Conservation (phyloP, 140 eudicot species). For the Artemisia princeps region DNA sequence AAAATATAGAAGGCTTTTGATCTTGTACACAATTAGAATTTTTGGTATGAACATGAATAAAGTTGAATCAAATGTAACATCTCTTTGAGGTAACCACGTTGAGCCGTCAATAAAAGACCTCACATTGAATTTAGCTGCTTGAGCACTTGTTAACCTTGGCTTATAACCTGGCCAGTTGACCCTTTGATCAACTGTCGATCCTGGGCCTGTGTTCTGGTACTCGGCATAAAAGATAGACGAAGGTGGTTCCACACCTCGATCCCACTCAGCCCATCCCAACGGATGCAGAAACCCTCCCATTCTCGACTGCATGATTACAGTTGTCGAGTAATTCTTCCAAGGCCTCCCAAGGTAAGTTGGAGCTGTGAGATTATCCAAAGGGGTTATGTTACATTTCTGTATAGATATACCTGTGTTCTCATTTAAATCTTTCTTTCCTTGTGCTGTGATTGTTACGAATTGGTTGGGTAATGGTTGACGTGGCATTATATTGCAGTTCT, state of each 20-base stretch:
- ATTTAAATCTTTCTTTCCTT: conserved; percentile 62
- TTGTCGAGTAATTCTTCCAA: conserved; percentile 60
- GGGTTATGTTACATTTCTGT: conserved; percentile 45
- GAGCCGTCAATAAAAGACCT: conserved; percentile 37
- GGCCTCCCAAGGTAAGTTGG: conserved; percentile 64
- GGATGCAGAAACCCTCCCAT: conserved; percentile 42
- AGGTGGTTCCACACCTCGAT: conserved; percentile 46
- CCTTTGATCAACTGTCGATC: conserved; percentile 36
- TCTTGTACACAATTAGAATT: neutral
- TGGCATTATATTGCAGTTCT: conserved; percentile 50
- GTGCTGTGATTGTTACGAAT: conserved; percentile 58
- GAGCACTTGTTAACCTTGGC: conserved; percentile 27
- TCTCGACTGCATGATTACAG: conserved; percentile 51
- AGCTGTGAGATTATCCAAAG: conserved; percentile 39
- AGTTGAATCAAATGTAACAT: conserved; percentile 38
- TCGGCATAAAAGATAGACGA: conserved; percentile 48
- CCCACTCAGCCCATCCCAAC: conserved; percentile 61
- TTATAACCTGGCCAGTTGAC: conserved; percentile 59
- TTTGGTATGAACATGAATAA: conserved; percentile 14
- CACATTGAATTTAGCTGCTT: conserved; percentile 58
- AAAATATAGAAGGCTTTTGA: too few species aligned
- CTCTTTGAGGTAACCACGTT: conserved; percentile 43
- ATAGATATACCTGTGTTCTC: conserved; percentile 51
- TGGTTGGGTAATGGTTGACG: conserved; percentile 46
- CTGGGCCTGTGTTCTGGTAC: conserved; percentile 50